Conservation (phyloP, 345 rosid genomes). For the Camelina laxa region DNA sequence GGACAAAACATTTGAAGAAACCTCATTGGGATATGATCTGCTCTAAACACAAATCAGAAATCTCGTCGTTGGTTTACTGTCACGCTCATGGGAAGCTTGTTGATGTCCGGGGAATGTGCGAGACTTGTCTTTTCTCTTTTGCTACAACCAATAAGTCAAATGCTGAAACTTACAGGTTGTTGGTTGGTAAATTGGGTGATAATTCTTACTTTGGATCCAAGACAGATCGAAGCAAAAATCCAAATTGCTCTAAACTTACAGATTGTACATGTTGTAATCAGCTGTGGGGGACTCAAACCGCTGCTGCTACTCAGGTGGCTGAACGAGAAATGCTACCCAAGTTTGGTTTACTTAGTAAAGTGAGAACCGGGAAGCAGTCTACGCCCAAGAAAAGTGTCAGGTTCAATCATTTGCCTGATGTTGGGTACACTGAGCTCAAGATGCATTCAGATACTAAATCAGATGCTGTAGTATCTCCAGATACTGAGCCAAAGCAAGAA, state of each 20-base stretch:
- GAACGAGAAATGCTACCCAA: constrained; percentile 46
- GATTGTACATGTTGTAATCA: constrained; percentile 76
- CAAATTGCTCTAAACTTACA: constrained; percentile 29
- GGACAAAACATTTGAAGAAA: constrained; percentile 46
- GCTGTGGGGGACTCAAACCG: constrained; percentile 50
- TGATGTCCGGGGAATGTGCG: constrained; percentile 81
- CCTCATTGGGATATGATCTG: constrained; percentile 78
- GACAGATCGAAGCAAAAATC: constrained; percentile 41
- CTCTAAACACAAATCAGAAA: constrained; percentile 75
- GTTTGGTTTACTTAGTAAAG: constrained; percentile 27
- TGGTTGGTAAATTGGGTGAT: constrained; percentile 81
- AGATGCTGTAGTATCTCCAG: constrained; percentile 37
- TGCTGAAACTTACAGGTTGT: constrained; percentile 79
- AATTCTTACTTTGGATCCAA: constrained; percentile 46
- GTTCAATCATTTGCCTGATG: constrained; percentile 57
- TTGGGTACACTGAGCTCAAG: constrained; percentile 73
- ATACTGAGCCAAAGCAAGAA: constrained; percentile 17
- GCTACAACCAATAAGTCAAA: constrained; percentile 75
- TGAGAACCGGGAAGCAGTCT: constrained; percentile 36
- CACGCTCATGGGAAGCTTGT: constrained; percentile 79
- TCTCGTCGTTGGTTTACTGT: constrained; percentile 82
- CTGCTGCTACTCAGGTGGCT: constrained; percentile 36
- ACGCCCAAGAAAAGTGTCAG: constrained; percentile 42
- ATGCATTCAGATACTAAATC: constrained; percentile 60
- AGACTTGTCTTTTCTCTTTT: constrained; percentile 78